These are phyloP conservation scores for Pyricularia grisea DNA, from an alignment of 2,329 filamentous ascomycete genomes.

Conservation along the genomic window DNA sequence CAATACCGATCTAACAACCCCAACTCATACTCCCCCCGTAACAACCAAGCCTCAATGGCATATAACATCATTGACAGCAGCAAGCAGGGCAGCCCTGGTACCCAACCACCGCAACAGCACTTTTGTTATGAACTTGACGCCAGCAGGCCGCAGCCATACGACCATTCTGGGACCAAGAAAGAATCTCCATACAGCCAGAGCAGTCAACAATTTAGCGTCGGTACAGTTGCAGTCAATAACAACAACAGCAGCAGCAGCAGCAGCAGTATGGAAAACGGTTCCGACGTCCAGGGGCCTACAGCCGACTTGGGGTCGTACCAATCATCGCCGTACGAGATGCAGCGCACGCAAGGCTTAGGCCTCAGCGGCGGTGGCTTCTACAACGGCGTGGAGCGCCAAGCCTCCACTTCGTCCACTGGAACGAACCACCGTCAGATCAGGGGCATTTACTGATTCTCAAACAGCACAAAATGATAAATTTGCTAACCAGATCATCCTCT, in stretches of 20 bases:
- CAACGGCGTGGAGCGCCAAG: not conserved
- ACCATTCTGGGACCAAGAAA: slow-evolving; percentile 1
- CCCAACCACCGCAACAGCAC: not conserved
- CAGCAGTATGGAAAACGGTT: not conserved
- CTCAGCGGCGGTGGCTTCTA: not conserved
- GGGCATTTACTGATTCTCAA: not conserved
- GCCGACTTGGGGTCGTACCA: not conserved
- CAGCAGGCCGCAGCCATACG: slow-evolving; percentile 3
- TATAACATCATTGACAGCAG: not conserved
- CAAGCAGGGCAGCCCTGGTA: not conserved
- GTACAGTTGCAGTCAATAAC: not conserved
- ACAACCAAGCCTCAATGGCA: not conserved
- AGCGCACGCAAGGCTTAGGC: slow-evolving; percentile 1
- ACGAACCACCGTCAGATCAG: not conserved
- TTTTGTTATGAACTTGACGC: not conserved
- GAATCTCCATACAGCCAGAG: slow-evolving; percentile 3
- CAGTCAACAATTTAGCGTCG: slow-evolving; percentile 1
- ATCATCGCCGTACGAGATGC: slow-evolving; percentile 2
- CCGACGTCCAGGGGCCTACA: not conserved
- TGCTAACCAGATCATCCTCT: not conserved
- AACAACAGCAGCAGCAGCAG: not conserved
- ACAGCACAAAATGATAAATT: not conserved
- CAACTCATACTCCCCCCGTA: not conserved
- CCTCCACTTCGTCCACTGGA: not conserved
- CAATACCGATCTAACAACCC: slow-evolving; percentile 1